phyloP scores from a whole-genome alignment of 257 asterid species.

The Rauvolfia tetraphylla region DNA sequence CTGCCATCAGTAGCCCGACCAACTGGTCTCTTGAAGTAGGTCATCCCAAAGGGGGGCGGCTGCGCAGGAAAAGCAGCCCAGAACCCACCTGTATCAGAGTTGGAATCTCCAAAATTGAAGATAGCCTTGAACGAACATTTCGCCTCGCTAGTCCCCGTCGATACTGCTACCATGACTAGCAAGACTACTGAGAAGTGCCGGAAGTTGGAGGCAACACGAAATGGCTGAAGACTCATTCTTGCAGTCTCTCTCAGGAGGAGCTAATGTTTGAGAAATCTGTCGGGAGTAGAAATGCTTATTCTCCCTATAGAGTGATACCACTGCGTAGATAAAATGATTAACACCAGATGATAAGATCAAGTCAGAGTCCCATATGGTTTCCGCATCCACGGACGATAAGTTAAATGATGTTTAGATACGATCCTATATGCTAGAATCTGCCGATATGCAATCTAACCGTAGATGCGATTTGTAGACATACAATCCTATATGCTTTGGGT shows the following conservation, averaged over 20 bases:
- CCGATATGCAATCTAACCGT: too few species aligned
- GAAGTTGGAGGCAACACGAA: slow-evolving; percentile 12
- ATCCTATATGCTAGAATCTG: too few species aligned
- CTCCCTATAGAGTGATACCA: neutral
- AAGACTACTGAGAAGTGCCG: slow-evolving; percentile 20
- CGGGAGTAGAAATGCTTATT: neutral
- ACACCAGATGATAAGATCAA: neutral
- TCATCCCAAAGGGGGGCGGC: slow-evolving; percentile 61
- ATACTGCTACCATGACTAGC: slow-evolving; percentile 22
- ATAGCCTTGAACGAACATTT: slow-evolving; percentile 56
- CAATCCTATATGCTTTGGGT: too few species aligned
- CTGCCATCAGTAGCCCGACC: slow-evolving; percentile 81
- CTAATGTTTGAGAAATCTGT: too few species aligned
- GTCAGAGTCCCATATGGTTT: too few species aligned
- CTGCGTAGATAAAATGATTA: neutral
- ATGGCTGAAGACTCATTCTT: slow-evolving; percentile 21
- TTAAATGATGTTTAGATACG: too few species aligned
- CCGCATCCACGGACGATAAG: too few species aligned
- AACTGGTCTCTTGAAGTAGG: slow-evolving; percentile 61
- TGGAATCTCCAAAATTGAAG: slow-evolving; percentile 82
- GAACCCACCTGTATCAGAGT: slow-evolving; percentile 73
- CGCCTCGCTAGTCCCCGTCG: slow-evolving; percentile 22
- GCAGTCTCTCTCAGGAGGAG: too few species aligned
- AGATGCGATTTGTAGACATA: too few species aligned
- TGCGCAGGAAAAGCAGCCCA: slow-evolving; percentile 70